A percentile compares a stretch with the other conserved stretches of the same genome.
Conservation (phyloP, 768 basidiomycete genomes). For the Lentinula edodes region DNA sequence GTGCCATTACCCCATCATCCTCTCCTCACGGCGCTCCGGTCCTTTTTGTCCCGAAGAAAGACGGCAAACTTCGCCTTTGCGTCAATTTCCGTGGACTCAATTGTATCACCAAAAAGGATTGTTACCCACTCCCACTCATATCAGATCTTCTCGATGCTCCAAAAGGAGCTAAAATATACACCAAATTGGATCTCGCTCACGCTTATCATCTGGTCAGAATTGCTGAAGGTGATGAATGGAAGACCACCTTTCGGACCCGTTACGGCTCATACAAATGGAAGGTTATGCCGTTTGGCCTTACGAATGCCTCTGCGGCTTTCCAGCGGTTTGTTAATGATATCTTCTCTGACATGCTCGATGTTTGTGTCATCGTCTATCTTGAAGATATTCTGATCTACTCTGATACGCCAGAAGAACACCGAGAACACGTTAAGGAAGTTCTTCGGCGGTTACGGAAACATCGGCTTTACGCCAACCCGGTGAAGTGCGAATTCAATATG, state of each 20-base stretch:
- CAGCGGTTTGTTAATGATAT: conserved; percentile 41
- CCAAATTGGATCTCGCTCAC: conserved; percentile 29
- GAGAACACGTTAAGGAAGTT: conserved; percentile 10
- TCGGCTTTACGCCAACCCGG: conserved; percentile 25
- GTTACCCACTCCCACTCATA: conserved; percentile 25
- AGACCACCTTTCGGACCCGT: conserved; percentile 31
- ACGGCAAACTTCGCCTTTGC: conserved; percentile 16
- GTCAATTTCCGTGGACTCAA: conserved; percentile 22
- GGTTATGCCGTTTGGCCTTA: conserved; percentile 34
- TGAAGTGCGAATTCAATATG: conserved; percentile 29
- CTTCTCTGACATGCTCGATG: conserved; percentile 23
- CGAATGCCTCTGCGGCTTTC: conserved; percentile 27
- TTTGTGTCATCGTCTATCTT: conserved; percentile 31
- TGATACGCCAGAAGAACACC: conserved; percentile 16
- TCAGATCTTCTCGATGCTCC: not conserved
- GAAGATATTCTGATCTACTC: conserved; percentile 39
- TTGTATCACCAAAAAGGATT: conserved; percentile 27
- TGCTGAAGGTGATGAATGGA: conserved; percentile 34
- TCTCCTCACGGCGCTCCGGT: conserved; percentile 26
- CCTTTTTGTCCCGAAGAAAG: conserved; percentile 18
- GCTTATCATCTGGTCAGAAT: conserved; percentile 33
- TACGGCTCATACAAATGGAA: conserved; percentile 30
- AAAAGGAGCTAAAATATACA: conserved; percentile 17
- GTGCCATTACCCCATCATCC: conserved; percentile 27
- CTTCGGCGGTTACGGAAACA: conserved; percentile 18